Evolutionary conservation across 2,329 filamentous ascomycete species (phyloP).

Genomic region (Xylariaceae sp.): DNA sequence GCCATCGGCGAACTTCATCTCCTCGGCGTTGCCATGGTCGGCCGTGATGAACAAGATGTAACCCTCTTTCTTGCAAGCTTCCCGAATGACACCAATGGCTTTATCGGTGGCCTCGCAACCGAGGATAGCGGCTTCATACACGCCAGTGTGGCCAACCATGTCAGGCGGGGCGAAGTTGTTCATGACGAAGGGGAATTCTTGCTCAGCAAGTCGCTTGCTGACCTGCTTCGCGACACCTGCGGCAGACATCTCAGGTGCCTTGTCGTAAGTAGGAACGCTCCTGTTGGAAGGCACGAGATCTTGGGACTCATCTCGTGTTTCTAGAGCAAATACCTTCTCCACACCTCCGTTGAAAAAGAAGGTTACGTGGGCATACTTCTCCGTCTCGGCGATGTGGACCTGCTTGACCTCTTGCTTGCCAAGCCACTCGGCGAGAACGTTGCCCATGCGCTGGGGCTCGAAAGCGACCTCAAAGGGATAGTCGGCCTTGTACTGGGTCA

Average conservation of each 20-base stretch:
- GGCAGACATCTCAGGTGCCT: slow-evolving; percentile 93
- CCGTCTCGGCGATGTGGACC: slow-evolving; percentile 95
- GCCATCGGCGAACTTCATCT: slow-evolving; percentile 95
- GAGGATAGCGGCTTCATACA: slow-evolving; percentile 89
- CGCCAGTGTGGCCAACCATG: slow-evolving; percentile 98
- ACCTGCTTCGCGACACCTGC: slow-evolving; percentile 86
- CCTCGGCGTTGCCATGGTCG: slow-evolving; percentile 97
- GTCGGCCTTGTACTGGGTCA: slow-evolving; percentile 97
- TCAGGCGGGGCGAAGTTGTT: slow-evolving; percentile 99
- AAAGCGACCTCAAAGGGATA: slow-evolving; percentile 92
- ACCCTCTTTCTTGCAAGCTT: slow-evolving; percentile 86
- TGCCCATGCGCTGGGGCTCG: slow-evolving; percentile 90
- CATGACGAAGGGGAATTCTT: slow-evolving; percentile 95
- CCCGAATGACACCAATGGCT: slow-evolving; percentile 88
- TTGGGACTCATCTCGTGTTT: slow-evolving; percentile 79
- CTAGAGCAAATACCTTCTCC: slow-evolving; percentile 90
- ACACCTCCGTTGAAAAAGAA: slow-evolving; percentile 99
- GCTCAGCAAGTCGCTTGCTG: slow-evolving; percentile 76
- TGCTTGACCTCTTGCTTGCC: slow-evolving; percentile 85
- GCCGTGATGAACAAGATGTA: slow-evolving; percentile 94
- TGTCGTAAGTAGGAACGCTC: slow-evolving; percentile 87
- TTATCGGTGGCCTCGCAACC: slow-evolving; percentile 84
- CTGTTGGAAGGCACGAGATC: slow-evolving; percentile 83
- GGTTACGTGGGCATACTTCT: slow-evolving; percentile 99
- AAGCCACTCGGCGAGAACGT: slow-evolving; percentile 97